These are phyloP conservation scores for Carpinus viminea DNA, from an alignment of 306 rosid species.

Conservation along the genomic window DNA sequence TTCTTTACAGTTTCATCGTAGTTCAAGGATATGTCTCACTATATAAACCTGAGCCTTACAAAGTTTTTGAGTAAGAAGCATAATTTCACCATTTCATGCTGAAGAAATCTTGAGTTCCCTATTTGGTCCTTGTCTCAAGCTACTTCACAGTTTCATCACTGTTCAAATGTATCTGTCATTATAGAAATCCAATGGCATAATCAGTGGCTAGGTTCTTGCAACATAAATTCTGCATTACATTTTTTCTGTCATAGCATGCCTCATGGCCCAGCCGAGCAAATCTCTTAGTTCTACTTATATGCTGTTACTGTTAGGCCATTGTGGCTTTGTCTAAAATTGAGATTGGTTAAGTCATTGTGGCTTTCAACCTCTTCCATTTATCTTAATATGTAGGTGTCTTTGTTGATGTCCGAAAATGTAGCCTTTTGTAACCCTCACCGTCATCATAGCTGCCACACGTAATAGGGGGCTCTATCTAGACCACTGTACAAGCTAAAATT, in stretches of 20 bases:
- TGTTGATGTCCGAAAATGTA: too few species aligned
- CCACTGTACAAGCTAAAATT: too few species aligned
- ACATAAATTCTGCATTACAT: neutral
- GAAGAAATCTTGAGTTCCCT: slow-evolving; percentile 3
- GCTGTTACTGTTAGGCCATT: too few species aligned
- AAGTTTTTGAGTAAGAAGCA: neutral
- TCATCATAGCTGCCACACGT: too few species aligned
- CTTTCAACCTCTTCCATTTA: neutral
- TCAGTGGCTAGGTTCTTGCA: neutral
- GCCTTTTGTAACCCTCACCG: too few species aligned
- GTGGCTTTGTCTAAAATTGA: neutral
- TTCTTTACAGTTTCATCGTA: neutral
- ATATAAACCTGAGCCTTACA: neutral
- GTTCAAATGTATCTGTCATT: neutral
- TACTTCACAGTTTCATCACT: neutral
- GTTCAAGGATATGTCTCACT: neutral
- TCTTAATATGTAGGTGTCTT: neutral
- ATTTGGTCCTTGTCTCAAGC: neutral
- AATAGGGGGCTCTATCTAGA: too few species aligned
- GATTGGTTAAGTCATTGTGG: neutral
- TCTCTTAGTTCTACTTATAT: slow-evolving; percentile 9
- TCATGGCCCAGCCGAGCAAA: slow-evolving; percentile 1
- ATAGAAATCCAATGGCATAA: slow-evolving; percentile 7
- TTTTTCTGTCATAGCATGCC: neutral
- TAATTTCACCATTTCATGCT: neutral